phyloP scores from a whole-genome alignment of 2,329 filamentous ascomycete species.

The Beauveria sp. region DNA sequence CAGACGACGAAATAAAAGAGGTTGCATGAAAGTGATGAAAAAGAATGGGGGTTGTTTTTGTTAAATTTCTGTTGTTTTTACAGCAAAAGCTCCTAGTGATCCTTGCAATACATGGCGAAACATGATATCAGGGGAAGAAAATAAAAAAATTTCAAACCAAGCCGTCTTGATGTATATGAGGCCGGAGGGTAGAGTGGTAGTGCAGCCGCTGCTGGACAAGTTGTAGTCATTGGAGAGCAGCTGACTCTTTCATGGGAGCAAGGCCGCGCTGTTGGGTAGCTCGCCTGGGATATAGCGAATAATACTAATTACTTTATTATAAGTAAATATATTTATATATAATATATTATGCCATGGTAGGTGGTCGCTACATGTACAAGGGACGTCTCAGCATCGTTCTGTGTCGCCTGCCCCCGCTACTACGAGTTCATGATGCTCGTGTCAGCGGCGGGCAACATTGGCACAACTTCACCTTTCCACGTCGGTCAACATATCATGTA shows the following conservation, averaged over 20 bases:
- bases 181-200: not conserved
- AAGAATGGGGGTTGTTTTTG: not conserved
- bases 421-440: too few species aligned
- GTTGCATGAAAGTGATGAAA: constrained; percentile 1
- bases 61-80: not conserved
- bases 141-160: constrained; percentile 2
- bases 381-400: too few species aligned
- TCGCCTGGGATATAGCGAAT: too few species aligned
- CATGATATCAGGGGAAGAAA: constrained; percentile 2
- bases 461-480: not conserved
- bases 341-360: too few species aligned
- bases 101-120: not conserved
- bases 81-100: not conserved
- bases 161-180: not conserved
- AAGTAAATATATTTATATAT: too few species aligned
- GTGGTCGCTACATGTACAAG: too few species aligned
- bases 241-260: too few species aligned
- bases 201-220: not conserved
- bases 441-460: not conserved
- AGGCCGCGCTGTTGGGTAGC: too few species aligned
- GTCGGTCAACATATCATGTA: not conserved
- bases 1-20: not conserved
- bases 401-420: too few species aligned
- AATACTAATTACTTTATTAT: too few species aligned
- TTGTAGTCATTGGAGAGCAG: not conserved